Percentiles rank a stretch among this genome's conserved stretches.
These are phyloP conservation scores for Ceratocystis cubensis DNA, from an alignment of 2,329 filamentous ascomycete genomes.

Conservation along the genomic window DNA sequence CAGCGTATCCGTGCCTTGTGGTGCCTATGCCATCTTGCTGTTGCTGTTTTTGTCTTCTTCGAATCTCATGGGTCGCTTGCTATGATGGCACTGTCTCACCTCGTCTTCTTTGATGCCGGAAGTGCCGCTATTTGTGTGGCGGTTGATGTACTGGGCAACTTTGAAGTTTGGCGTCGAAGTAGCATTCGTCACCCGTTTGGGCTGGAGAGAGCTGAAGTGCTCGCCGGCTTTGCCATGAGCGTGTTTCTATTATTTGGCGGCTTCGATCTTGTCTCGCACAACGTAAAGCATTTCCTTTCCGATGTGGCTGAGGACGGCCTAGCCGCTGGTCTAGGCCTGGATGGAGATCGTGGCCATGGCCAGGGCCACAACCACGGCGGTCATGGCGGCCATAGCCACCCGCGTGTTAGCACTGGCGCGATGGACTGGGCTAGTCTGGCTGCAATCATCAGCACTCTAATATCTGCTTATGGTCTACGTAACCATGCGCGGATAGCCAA, in stretches of 20 bases:
- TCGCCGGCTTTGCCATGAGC: slow-evolving; percentile 91
- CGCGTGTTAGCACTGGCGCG: slow-evolving; percentile 56
- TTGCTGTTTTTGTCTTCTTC: slow-evolving; percentile 77
- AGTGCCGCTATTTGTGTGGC: slow-evolving; percentile 82
- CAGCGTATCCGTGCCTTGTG: slow-evolving; percentile 75
- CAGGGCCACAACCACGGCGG: slow-evolving; percentile 28
- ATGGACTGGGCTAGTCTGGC: slow-evolving; percentile 71
- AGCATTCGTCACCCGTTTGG: slow-evolving; percentile 90
- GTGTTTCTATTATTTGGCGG: slow-evolving; percentile 96
- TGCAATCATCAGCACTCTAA: slow-evolving; percentile 68
- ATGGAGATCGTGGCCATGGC: background rate
- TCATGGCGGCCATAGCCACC: slow-evolving; percentile 56
- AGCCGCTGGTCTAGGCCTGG: slow-evolving; percentile 23
- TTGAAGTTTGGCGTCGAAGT: slow-evolving; percentile 91
- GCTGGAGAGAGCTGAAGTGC: slow-evolving; percentile 80
- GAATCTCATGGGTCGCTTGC: slow-evolving; percentile 75
- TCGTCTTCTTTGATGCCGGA: slow-evolving; percentile 90
- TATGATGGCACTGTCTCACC: slow-evolving; percentile 80
- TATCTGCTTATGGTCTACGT: slow-evolving; percentile 74
- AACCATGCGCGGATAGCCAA: slow-evolving; percentile 89
- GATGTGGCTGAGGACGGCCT: slow-evolving; percentile 23
- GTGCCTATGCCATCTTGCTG: slow-evolving; percentile 76
- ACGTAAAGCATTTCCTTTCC: slow-evolving; percentile 64
- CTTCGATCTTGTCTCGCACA: slow-evolving; percentile 87
- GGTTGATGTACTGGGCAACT: slow-evolving; percentile 89